Conservation (phyloP, 768 basidiomycete species). For the Tricholomella constricta region DNA sequence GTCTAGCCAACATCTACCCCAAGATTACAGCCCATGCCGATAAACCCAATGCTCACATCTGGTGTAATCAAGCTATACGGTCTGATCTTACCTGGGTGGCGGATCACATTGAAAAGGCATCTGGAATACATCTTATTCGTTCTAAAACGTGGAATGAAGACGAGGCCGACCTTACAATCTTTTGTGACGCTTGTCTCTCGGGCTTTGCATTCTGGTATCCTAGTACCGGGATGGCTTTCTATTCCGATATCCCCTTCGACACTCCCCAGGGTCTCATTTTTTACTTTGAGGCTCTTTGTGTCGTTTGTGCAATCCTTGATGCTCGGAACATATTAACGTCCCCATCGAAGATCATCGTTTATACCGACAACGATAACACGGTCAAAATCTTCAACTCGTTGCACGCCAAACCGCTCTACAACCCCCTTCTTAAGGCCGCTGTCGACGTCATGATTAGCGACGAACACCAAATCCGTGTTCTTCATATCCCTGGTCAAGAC, state of each 20-base stretch:
- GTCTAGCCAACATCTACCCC: constrained; percentile 31
- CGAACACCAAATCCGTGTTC: constrained; percentile 19
- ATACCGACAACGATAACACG: constrained; percentile 30
- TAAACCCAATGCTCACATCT: constrained; percentile 14
- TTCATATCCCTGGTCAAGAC: constrained; percentile 25
- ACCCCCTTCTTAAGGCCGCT: constrained; percentile 23
- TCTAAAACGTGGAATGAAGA: constrained; percentile 16
- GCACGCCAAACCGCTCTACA: constrained; percentile 21
- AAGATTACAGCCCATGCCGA: constrained; percentile 20
- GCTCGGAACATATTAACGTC: not conserved
- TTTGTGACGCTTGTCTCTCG: constrained; percentile 22
- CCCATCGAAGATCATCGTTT: constrained; percentile 18
- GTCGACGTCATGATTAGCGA: constrained; percentile 17
- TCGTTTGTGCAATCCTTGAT: constrained; percentile 14
- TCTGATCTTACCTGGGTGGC: constrained; percentile 32
- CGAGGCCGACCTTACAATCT: constrained; percentile 15
- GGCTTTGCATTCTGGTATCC: constrained; percentile 25
- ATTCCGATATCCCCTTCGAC: constrained; percentile 4
- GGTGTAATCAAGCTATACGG: constrained; percentile 22
- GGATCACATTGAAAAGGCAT: constrained; percentile 13
- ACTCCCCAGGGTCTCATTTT: constrained; percentile 18
- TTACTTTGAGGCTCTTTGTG: constrained; percentile 26
- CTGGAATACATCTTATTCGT: constrained; percentile 24
- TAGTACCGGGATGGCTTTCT: constrained; percentile 6
- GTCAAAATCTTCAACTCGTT: constrained; percentile 31